Conservation (phyloP, 2,329 filamentous ascomycete species). For the Thyridium curvatum region DNA sequence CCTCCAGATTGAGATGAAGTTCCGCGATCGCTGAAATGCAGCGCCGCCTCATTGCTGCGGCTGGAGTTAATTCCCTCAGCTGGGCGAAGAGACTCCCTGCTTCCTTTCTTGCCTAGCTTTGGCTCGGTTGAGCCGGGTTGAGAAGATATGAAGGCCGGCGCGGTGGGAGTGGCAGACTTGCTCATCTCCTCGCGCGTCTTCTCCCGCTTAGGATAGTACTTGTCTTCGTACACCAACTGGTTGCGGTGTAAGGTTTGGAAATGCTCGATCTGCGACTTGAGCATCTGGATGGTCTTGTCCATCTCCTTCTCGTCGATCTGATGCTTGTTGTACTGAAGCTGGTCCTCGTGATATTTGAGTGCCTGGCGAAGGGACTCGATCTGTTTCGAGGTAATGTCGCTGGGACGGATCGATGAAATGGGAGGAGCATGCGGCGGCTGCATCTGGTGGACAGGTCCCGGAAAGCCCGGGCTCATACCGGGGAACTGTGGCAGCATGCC, state of each 20-base stretch:
- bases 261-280: slow-evolving; percentile 21
- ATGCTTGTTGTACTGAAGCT: slow-evolving; percentile 55
- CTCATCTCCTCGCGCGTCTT: slow-evolving; percentile 12
- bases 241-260: slow-evolving; percentile 40
- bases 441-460: slow-evolving; percentile 51
- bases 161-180: neutral
- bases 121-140: slow-evolving; percentile 6
- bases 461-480: slow-evolving; percentile 38
- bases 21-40: slow-evolving; percentile 18
- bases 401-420: slow-evolving; percentile 53
- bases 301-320: slow-evolving; percentile 53
- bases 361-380: slow-evolving; percentile 43
- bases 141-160: neutral
- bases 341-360: slow-evolving; percentile 51
- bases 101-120: slow-evolving; percentile 7
- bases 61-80: slow-evolving; percentile 6
- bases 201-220: slow-evolving; percentile 30
- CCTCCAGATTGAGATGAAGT: slow-evolving; percentile 11
- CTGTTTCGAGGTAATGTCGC: slow-evolving; percentile 55
- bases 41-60: slow-evolving; percentile 11
- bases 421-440: slow-evolving; percentile 29
- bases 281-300: slow-evolving; percentile 37
- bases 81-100: slow-evolving; percentile 9
- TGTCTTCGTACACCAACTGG: slow-evolving; percentile 39
- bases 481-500: slow-evolving; percentile 9